A percentile compares a stretch with the other conserved stretches of the same genome.
phyloP scores from a whole-genome alignment of 345 rosid genomes.

The Turnera subulata region DNA sequence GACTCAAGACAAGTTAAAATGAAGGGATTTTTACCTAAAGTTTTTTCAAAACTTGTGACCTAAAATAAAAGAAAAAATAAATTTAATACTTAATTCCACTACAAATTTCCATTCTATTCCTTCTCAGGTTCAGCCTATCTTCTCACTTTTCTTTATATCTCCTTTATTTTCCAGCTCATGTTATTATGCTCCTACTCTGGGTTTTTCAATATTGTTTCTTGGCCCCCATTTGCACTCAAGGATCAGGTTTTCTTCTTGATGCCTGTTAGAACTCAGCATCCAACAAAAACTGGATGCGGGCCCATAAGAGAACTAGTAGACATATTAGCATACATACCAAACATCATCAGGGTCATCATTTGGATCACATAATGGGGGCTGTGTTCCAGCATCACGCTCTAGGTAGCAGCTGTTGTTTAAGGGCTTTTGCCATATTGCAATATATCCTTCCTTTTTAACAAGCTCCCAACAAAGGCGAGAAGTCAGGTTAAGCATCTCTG shows the following conservation, averaged over 20 bases:
- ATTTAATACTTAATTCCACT: too few species aligned
- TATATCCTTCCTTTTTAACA: conserved; percentile 88
- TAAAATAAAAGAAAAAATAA: too few species aligned
- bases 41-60: too few species aligned
- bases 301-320: neutral
- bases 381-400: conserved; percentile 56
- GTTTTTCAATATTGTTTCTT: neutral
- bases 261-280: neutral
- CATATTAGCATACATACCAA: conserved; percentile 43
- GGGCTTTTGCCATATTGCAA: conserved; percentile 95
- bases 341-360: conserved; percentile 83
- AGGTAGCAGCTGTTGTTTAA: conserved; percentile 72
- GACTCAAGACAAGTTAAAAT: too few species aligned
- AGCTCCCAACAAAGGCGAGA: conserved; percentile 87
- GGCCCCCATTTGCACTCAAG: neutral
- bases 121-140: too few species aligned
- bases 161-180: too few species aligned
- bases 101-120: too few species aligned
- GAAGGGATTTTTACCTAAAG: too few species aligned
- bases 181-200: neutral
- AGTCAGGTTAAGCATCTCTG: conserved; percentile 93
- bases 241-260: neutral
- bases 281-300: neutral
- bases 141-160: too few species aligned
- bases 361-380: conserved; percentile 68